Base-by-base conservation (phyloP, 768 basidiomycete species). In the Exidia glandulosa region DNA sequence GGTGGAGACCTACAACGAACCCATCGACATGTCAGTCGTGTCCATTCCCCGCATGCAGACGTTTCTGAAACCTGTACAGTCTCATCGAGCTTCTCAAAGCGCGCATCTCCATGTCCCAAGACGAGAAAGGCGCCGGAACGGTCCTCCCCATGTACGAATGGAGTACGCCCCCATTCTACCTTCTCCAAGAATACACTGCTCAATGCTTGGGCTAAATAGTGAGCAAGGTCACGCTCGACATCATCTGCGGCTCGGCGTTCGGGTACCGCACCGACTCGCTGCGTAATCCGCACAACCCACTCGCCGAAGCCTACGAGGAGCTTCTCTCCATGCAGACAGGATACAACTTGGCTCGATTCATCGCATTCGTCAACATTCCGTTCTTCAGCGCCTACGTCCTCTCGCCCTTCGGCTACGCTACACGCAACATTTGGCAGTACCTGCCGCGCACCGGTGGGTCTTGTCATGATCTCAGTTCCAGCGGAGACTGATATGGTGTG, bases 141-240 rank as follows among this genome's bases (percentile, higher is more conserved):
- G 66, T 68, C 5, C 61, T 78, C 25, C 62, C 62, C 14, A 68
- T 78, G 60, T 73, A 79, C 63, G 76, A 78, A 27, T 80, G 77
- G 77, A 75, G n/a, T n/a, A n/a, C n/a, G n/a, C n/a, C n/a, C n/a
- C 78, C 79, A 65, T n/a, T n/a, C n/a, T n/a, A n/a, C n/a, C n/a
- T n/a, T n/a, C n/a, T n/a, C n/a, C n/a, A n/a, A n/a, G n/a, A n/a
- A n/a, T n/a, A n/a, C n/a, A n/a, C n/a, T n/a, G n/a, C n/a, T n/a
- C n/a, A n/a, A n/a, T n/a, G n/a, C n/a, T n/a, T 30, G 48, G 30
- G 31, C 14, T 56, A 3, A 54, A 13, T 80, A 78, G n/a, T 79
- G 74, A 76, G 76, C 63, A 80, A 79, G 69, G 77, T 75, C 0
- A 80, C 80, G 0, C 72, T 82, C 7, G 79, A 81, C 62, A 78